Base-by-base conservation (phyloP, 345 rosid species). In the Arabidopsis thaliana region DNA sequence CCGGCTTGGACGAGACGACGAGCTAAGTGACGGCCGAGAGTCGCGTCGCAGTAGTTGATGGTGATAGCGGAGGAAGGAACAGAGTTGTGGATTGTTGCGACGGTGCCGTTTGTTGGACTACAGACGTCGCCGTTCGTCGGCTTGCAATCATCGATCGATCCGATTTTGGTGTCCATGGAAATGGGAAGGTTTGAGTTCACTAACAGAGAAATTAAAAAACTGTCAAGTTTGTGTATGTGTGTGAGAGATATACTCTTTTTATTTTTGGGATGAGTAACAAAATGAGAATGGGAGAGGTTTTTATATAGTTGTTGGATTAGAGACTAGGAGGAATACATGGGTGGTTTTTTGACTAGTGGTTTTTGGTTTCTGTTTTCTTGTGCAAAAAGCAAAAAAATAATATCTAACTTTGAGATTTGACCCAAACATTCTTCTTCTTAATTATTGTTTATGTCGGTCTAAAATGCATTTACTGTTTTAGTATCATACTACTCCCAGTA, bases 11-110 rank as follows among this genome's bases (percentile, higher is more conserved):
- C 87, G 2, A 87, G 84, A 41, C 91, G 83, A 11, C 42, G 81
- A 49, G 84, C 91, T 2, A 87, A 68, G 82, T 87, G 86, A 69
- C 86, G 82, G 3, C 89, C 87, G 1, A 85, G 79, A 65, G 84
- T 84, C 10, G 86, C 79, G 2, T 61, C 36, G 46, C 50, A 61
- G 41, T 36, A 41, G 22, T 2, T 7, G 4, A 40, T 7, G 34
- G 64, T 7, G 30, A 59, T 37, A 32, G 30, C 46, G 32, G 65
- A 40, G 22, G 66, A 41, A 5, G 66, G 66, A 61, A 13, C 50
- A 24, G 66, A 61, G 34, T 41, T 10, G 22, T 61, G 66, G 66
- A 61, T 61, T 41, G 66, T 61, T 13, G 49, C 1, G 12, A 61
- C 13, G 66, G 22, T 1, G 23, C 23, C 11, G 11, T 24, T 61